phyloP scores from a whole-genome alignment of 768 basidiomycete species.

The Boletus patriciae region DNA sequence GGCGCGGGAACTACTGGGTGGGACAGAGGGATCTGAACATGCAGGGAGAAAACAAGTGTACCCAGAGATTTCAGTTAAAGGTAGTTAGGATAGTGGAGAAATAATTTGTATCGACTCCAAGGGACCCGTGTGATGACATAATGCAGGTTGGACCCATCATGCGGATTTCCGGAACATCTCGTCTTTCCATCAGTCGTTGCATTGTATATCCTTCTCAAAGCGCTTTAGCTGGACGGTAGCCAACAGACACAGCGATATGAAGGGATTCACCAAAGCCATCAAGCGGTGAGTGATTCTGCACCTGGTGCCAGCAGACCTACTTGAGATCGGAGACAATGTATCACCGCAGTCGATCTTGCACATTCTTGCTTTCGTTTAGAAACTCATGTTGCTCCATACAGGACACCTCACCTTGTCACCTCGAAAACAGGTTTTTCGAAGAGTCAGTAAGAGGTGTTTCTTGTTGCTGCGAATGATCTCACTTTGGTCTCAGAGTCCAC shows the following conservation, averaged over 20 bases:
- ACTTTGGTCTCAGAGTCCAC: constrained; percentile 53
- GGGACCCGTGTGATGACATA: constrained; percentile 26
- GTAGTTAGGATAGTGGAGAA: not conserved
- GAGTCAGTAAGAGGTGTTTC: constrained; percentile 55
- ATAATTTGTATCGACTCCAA: too few relatives aligned
- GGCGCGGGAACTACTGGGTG: not conserved
- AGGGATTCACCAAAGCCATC: constrained; percentile 78
- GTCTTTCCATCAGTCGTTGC: not conserved
- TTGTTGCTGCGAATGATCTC: not conserved
- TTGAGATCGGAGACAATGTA: not conserved
- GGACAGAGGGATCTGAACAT: not conserved
- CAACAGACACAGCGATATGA: constrained; percentile 51
- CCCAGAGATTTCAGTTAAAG: not conserved
- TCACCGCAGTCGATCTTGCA: constrained; percentile 5
- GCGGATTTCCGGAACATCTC: not conserved
- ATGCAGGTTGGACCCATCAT: not conserved
- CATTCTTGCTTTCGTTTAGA: constrained; percentile 3
- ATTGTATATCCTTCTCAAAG: not conserved
- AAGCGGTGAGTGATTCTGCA: constrained; percentile 52
- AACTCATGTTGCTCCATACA: constrained; percentile 30
- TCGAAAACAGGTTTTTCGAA: constrained; percentile 89
- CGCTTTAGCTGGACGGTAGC: not conserved
- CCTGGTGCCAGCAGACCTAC: not conserved
- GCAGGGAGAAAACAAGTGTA: not conserved
- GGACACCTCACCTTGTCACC: constrained; percentile 90